These are phyloP conservation scores for Acacia crassicarpa DNA, from an alignment of 306 rosid species.

Conservation along the genomic window DNA sequence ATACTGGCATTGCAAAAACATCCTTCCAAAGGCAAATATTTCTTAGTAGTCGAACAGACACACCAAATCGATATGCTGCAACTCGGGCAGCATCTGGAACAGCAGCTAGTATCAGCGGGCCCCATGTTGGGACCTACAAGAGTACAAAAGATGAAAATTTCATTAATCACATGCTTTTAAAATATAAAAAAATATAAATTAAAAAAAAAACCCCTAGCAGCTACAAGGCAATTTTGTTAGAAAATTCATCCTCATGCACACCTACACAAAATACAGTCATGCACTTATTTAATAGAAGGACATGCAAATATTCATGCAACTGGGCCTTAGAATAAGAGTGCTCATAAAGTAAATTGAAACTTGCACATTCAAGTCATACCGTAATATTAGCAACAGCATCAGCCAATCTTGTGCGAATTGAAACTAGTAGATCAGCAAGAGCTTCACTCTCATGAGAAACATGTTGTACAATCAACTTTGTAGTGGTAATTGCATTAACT, in stretches of 20 bases:
- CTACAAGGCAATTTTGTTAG: constrained; percentile 4
- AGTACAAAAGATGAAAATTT: constrained; percentile 20
- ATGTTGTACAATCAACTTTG: constrained; percentile 76
- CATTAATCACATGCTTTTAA: constrained; percentile 2
- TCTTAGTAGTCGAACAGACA: constrained; percentile 84
- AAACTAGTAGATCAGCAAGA: constrained; percentile 72
- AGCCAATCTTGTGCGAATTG: constrained; percentile 70
- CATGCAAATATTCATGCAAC: not conserved
- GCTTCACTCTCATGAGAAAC: constrained; percentile 83
- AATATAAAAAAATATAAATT: not conserved
- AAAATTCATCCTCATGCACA: constrained; percentile 15
- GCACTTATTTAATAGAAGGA: not conserved
- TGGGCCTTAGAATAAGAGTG: not conserved
- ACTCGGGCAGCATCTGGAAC: constrained; percentile 90
- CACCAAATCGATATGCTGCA: constrained; percentile 89
- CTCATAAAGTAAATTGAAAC: not conserved
- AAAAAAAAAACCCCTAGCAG: not conserved
- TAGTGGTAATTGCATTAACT: constrained; percentile 69
- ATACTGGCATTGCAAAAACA: constrained; percentile 65
- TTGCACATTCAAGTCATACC: constrained; percentile 40
- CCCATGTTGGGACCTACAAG: constrained; percentile 89
- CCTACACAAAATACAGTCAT: constrained; percentile 12
- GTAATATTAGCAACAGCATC: constrained; percentile 77
- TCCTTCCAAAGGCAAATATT: constrained; percentile 94
- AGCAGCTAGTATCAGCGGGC: constrained; percentile 63